Conservation (phyloP, 2,329 filamentous ascomycete genomes). For the Colletotrichum falcatum region DNA sequence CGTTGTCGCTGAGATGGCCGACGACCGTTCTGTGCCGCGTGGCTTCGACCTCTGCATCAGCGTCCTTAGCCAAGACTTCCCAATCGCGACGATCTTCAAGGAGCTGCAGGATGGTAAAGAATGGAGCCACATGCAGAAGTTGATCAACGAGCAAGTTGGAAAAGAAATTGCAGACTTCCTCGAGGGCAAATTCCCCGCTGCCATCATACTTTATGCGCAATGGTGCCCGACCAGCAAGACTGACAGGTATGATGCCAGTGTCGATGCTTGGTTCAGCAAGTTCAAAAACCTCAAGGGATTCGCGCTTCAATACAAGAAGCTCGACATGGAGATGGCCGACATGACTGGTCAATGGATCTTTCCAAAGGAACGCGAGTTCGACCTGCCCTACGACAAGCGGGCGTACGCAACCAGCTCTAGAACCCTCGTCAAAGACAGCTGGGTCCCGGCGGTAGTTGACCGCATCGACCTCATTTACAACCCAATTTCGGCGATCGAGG, state of each 20-base stretch:
- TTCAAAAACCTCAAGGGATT: constrained; percentile 44
- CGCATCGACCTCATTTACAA: neutral
- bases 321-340: constrained; percentile 56
- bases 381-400: constrained; percentile 61
- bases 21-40: neutral
- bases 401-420: constrained; percentile 54
- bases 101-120: constrained; percentile 47
- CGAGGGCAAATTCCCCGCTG: constrained; percentile 51
- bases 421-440: neutral
- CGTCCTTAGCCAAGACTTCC: constrained; percentile 57
- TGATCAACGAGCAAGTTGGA: neutral
- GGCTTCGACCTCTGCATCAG: constrained; percentile 60
- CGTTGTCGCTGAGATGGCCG: neutral
- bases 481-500: neutral
- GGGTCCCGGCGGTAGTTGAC: neutral
- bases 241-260: constrained; percentile 51
- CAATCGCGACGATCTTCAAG: constrained; percentile 51
- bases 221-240: constrained; percentile 56
- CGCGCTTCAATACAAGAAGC: constrained; percentile 47
- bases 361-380: constrained; percentile 58
- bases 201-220: constrained; percentile 61
- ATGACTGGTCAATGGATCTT: constrained; percentile 61
- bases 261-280: constrained; percentile 46
- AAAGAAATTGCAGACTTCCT: neutral
- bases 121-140: constrained; percentile 15